Conservation (phyloP, 1,139 yeast genomes). For the Casaregolazyma lundiana region DNA sequence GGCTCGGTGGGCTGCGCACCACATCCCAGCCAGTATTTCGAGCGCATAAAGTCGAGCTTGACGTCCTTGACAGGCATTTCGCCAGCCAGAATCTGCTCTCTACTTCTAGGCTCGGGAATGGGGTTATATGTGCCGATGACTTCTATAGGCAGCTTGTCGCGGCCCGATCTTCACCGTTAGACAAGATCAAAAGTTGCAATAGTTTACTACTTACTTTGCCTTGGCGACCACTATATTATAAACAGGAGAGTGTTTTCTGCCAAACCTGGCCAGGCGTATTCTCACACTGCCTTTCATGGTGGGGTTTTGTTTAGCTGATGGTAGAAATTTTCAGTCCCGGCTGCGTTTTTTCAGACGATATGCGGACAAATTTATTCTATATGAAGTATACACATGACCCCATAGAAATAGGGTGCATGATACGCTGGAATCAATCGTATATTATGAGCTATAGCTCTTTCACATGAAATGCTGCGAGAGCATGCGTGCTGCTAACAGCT, state of each 20-base stretch:
- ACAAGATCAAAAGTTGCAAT: neutral
- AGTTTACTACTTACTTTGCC: constrained; percentile 37
- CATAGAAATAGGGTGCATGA: no score
- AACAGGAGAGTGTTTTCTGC: constrained; percentile 80
- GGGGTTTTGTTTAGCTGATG: neutral
- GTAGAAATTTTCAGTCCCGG: constrained; percentile 7
- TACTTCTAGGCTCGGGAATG: constrained; percentile 63
- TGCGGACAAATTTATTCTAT: no score
- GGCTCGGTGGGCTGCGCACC: constrained; percentile 96
- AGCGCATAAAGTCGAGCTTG: constrained; percentile 76
- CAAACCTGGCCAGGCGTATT: constrained; percentile 88
- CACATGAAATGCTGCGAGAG: no score
- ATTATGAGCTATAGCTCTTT: no score
- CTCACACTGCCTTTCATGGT: constrained; percentile 40
- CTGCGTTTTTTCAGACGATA: neutral
- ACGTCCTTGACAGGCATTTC: constrained; percentile 76
- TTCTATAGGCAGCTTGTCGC: constrained; percentile 86
- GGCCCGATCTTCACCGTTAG: constrained; percentile 44
- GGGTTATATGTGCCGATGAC: constrained; percentile 95
- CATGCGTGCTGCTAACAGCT: no score
- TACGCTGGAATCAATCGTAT: no score
- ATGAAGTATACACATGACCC: no score
- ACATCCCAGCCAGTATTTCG: constrained; percentile 97
- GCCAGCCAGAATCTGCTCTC: constrained; percentile 46
- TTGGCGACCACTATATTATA: constrained; percentile 90